Evolutionary conservation across 2,329 filamentous ascomycete species (phyloP), one percentile per base, ranked within the genome.

Genomic region (Lecanosticta acicola): DNA sequence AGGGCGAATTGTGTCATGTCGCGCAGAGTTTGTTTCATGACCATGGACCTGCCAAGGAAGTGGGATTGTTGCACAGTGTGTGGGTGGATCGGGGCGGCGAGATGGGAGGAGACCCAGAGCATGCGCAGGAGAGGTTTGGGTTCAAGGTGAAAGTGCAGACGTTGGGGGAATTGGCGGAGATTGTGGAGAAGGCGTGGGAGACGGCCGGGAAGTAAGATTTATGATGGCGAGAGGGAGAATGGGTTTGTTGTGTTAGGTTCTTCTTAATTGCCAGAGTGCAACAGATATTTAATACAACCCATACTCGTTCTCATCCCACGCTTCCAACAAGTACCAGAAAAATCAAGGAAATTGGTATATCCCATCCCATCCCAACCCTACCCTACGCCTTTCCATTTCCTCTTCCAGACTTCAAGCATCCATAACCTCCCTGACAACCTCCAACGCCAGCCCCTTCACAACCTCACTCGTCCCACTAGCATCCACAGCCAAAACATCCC

Each of bases 11-110:
- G 36, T 59, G 87, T 53, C 83, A 86, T 60, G 83, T 84, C 0
- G 85, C 84, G 42, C 76, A 84, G 65, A 83, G 80, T 50, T 66
- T 86, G 61, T 74, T 71, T 32, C 78, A 83, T 53, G 85, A 88
- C 56, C 83, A 87, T 63, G 73, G 77, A 3, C 81, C 85, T 0
- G 80, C 81, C 2, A 5, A 29, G 24, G 77, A 76, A 64, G 62
- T 77, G 59, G 57, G 81, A 14, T 81, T 79, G 1, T 60, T 87
- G 32, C 72, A 71, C 53, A 81, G 75, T 46, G 76, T 75, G 14
- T 88, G 82, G 82, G 86, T 87, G 56, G 75, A 75, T 45, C 66
- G 81, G 29, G 71, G 71, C 1, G 76, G 69, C 0, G 58, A 63
- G 5, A 74, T 73, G 69, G 72, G 71, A 1, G 72, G 69, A 39